These are phyloP conservation scores for Talaromyces thailandensis DNA, from an alignment of 495 filamentous ascomycete species.

Conservation along the genomic window DNA sequence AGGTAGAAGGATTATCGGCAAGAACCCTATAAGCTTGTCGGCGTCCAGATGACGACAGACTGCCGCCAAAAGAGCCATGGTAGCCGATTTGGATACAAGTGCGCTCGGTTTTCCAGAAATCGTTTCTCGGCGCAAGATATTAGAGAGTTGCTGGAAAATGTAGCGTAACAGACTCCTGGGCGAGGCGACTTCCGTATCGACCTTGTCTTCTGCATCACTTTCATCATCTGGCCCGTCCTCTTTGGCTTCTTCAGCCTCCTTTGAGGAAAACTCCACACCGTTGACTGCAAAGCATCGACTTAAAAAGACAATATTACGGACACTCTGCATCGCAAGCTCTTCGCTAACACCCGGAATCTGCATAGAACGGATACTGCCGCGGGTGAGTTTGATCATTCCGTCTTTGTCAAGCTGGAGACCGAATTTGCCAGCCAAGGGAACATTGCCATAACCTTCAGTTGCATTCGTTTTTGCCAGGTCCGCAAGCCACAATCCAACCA, in stretches of 20 bases:
- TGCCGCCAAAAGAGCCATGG: slow-evolving; percentile 62
- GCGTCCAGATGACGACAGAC: slow-evolving; percentile 47
- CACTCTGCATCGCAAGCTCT: slow-evolving; percentile 59
- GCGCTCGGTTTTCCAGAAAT: slow-evolving; percentile 48
- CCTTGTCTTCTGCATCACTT: slow-evolving; percentile 37
- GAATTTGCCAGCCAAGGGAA: slow-evolving; percentile 60
- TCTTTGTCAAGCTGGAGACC: slow-evolving; percentile 58
- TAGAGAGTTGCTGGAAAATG: slow-evolving; percentile 65
- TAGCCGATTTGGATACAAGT: slow-evolving; percentile 64
- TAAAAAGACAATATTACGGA: slow-evolving; percentile 72
- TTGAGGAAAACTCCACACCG: slow-evolving; percentile 39
- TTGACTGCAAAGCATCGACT: slow-evolving; percentile 59
- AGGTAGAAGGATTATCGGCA: slow-evolving; percentile 62
- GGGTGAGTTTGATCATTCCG: slow-evolving; percentile 57
- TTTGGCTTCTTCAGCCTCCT: slow-evolving; percentile 20
- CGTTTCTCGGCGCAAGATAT: slow-evolving; percentile 69
- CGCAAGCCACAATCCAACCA: slow-evolving; percentile 68
- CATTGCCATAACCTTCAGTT: slow-evolving; percentile 33
- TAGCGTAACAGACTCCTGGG: slow-evolving; percentile 51
- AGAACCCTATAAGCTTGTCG: slow-evolving; percentile 46
- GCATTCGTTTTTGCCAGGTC: slow-evolving; percentile 62
- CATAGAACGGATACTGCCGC: slow-evolving; percentile 55
- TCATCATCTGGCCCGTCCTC: slow-evolving; percentile 24
- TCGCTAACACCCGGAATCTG: slow-evolving; percentile 56
- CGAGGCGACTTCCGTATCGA: slow-evolving; percentile 16